A percentile compares a stretch with the other conserved stretches of the same genome.
Conservation (phyloP, 208 protist genomes). For the Trypanosoma platydactyli region DNA sequence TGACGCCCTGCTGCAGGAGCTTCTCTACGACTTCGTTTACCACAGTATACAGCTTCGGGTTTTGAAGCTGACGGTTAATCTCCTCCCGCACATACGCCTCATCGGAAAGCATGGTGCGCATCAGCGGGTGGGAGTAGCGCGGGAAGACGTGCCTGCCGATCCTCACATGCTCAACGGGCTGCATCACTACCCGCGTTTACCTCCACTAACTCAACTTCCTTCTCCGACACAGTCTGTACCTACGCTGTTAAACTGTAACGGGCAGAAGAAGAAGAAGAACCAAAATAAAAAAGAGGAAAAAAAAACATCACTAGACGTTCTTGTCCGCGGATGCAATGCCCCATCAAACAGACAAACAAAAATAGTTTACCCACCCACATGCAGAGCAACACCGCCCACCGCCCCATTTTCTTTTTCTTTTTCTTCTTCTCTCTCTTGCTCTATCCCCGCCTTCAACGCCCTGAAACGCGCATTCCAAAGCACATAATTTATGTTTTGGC, state of each 20-base stretch:
- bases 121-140: conserved; percentile 69
- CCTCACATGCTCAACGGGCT: conserved; percentile 31
- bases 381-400: neutral
- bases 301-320: neutral
- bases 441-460: no score
- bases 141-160: conserved; percentile 62
- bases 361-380: neutral
- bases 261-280: conserved; percentile 11
- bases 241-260: neutral
- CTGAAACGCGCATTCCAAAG: no score
- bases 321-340: no score
- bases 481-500: no score
- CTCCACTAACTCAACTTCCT: no score
- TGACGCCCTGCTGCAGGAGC: conserved; percentile 34
- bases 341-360: neutral
- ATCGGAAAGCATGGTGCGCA: conserved; percentile 33
- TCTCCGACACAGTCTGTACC: neutral
- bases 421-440: no score
- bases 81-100: conserved; percentile 30
- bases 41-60: conserved; percentile 32
- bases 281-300: conserved; percentile 9
- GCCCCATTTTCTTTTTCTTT: no score
- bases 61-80: conserved; percentile 27
- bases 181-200: neutral
- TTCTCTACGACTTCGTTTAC: conserved; percentile 50